Evolutionary conservation across 805 yeast species (phyloP), one percentile per base, ranked within the genome.

Genomic region (Pichia californica): DNA sequence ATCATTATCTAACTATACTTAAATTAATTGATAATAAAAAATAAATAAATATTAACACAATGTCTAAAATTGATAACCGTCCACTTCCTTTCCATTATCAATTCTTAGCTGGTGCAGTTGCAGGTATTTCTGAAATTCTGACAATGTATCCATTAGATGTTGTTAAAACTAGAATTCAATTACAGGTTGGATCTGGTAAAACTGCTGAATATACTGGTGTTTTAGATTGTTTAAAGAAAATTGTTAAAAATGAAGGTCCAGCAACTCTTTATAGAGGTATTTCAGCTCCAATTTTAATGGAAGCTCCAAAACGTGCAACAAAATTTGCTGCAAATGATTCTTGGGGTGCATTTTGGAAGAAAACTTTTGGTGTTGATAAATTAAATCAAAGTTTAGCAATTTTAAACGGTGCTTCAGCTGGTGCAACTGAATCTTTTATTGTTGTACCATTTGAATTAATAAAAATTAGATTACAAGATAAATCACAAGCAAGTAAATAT

Each of bases 301-400:
- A 93, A 66, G 99, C 98, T 13, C 99, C 99, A 52, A 93, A 93
- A 73, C 81, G 99, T 71, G 99, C 99, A 33, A 89, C 96, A 52
- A 93, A 93, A 66, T 93, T 93, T 62, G 97, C 98, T 41, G 96
- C 97, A 49, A 93, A 93, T 62, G 99, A 93, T 62, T 94, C 88
- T 64, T 93, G 95, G 83, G 91, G 95, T 41, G 83, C 83, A 64
- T 64, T 88, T 53, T 91, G 88, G 74, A 77, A 78, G 53, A 70
- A 71, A 26, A 61, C 68, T 18, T 88, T 89, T 62, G 95, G 87
- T 41, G 73, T 84, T 36, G 63, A 71, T 8, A 64, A 75, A 50
- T 75, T 84, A 77, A 85, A 71, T 50, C 98, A 91, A 68, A 79
- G 84, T 8, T 70, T 93, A 59, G 88, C 97, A 3, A 70, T 93